These are phyloP conservation scores for Zymoseptoria crescenta DNA, from an alignment of 2,329 filamentous ascomycete species.

Conservation along the genomic window DNA sequence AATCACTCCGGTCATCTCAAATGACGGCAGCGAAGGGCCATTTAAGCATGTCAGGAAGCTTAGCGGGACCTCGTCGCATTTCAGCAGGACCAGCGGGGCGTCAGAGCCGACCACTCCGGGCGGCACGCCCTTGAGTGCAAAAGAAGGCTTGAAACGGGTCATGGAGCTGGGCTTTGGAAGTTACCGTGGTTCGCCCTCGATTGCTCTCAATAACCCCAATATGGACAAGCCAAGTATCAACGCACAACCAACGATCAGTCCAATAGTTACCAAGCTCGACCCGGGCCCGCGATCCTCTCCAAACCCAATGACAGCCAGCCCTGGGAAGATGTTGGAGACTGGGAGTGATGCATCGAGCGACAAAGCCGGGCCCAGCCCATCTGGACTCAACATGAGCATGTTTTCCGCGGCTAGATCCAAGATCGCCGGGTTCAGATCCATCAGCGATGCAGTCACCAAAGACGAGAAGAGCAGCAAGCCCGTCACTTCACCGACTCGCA, in stretches of 20 bases:
- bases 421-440: slow-evolving; percentile 67
- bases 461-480: slow-evolving; percentile 44
- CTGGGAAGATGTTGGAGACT: slow-evolving; percentile 14
- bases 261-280: slow-evolving; percentile 51
- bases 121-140: background rate
- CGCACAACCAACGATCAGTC: slow-evolving; percentile 37
- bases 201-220: slow-evolving; percentile 5
- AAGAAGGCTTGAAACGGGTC: background rate
- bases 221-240: slow-evolving; percentile 31
- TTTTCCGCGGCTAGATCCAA: slow-evolving; percentile 33
- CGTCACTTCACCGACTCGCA: slow-evolving; percentile 59
- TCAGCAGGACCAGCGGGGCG: background rate
- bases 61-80: background rate
- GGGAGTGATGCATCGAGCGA: slow-evolving; percentile 43
- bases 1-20: slow-evolving; percentile 36
- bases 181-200: slow-evolving; percentile 22
- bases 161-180: slow-evolving; percentile 14
- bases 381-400: slow-evolving; percentile 30
- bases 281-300: slow-evolving; percentile 35
- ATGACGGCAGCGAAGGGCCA: slow-evolving; percentile 54
- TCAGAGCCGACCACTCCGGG: background rate
- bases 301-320: slow-evolving; percentile 15
- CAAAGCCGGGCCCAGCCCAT: slow-evolving; percentile 20
- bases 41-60: background rate
- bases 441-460: slow-evolving; percentile 63